Percentiles rank a stretch among this genome's conserved stretches.
phyloP scores from a whole-genome alignment of 306 rosid species.

The Corylus americana region DNA sequence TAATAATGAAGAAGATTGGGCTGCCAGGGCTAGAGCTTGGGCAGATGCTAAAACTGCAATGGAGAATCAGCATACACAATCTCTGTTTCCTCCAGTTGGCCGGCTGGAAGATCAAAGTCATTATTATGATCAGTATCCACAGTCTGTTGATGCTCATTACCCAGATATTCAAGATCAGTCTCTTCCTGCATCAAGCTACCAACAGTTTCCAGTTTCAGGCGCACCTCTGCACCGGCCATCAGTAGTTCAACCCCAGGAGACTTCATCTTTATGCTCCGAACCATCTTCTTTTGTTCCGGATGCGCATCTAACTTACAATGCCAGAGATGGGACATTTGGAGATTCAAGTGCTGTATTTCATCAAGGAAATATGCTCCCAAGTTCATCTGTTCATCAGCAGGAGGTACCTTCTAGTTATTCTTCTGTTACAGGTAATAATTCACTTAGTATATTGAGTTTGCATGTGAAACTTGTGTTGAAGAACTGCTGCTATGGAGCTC shows the following conservation, averaged over 20 bases:
- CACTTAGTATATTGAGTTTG: slow-evolving; percentile 55
- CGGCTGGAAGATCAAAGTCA: slow-evolving; percentile 73
- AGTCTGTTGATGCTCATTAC: slow-evolving; percentile 47
- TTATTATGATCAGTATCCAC: slow-evolving; percentile 75
- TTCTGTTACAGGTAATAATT: slow-evolving; percentile 95
- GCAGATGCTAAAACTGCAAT: slow-evolving; percentile 76
- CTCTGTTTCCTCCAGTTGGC: slow-evolving; percentile 60
- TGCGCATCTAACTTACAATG: slow-evolving; percentile 49
- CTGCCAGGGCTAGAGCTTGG: slow-evolving; percentile 97
- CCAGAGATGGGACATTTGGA: slow-evolving; percentile 55
- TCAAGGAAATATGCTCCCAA: slow-evolving; percentile 59
- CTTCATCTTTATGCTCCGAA: slow-evolving; percentile 49
- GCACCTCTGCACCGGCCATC: slow-evolving; percentile 45
- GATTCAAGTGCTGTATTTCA: slow-evolving; percentile 57
- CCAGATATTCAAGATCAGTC: slow-evolving; percentile 64
- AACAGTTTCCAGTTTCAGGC: slow-evolving; percentile 65
- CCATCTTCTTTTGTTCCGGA: slow-evolving; percentile 55
- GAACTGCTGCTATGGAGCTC: slow-evolving; percentile 43
- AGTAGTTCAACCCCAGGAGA: slow-evolving; percentile 54
- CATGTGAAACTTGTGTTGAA: slow-evolving; percentile 52
- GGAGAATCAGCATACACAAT: slow-evolving; percentile 75
- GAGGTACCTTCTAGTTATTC: slow-evolving; percentile 99
- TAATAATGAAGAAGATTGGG: slow-evolving; percentile 92
- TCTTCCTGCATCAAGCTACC: slow-evolving; percentile 58
- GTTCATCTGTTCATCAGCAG: slow-evolving; percentile 90